These are phyloP conservation scores for Dactylellina parvicollis DNA, from an alignment of 2,329 filamentous ascomycete genomes.

Conservation along the genomic window DNA sequence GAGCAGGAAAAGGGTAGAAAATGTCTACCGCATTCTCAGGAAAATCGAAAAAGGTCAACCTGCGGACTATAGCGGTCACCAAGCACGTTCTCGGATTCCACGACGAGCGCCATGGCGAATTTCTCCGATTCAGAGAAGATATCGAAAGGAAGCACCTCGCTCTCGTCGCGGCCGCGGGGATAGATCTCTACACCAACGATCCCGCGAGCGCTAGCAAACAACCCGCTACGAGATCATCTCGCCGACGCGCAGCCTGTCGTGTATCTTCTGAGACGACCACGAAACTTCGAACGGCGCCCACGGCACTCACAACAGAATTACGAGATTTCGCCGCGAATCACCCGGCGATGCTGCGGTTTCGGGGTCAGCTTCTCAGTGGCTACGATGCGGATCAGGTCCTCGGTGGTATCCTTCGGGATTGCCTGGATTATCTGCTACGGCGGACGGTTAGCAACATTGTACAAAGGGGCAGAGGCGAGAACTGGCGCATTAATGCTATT, in stretches of 20 bases:
- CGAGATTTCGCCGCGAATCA: conserved; percentile 13
- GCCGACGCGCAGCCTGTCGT: not conserved
- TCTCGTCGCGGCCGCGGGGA: not conserved
- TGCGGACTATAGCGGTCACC: not conserved
- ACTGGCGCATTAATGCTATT: not conserved
- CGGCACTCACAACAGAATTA: not conserved
- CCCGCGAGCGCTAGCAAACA: no score
- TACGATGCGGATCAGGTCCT: not conserved
- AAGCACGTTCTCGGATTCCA: conserved; percentile 32
- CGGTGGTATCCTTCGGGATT: conserved; percentile 8
- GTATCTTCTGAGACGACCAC: not conserved
- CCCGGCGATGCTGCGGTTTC: conserved; percentile 10
- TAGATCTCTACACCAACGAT: not conserved
- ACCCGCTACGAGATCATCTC: no score
- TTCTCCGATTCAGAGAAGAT: conserved; percentile 28
- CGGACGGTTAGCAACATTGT: not conserved
- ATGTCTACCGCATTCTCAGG: no score
- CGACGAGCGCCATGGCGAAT: conserved; percentile 20
- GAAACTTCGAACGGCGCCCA: not conserved
- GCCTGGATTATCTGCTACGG: conserved; percentile 8
- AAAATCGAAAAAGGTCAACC: conserved; percentile 1
- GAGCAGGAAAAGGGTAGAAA: not conserved
- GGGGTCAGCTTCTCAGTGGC: conserved; percentile 15
- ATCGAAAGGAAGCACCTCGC: conserved; percentile 16
- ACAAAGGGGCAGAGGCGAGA: not conserved